Evolutionary conservation across 139 green algal species (phyloP).

Genomic region (Pleodorina starrii): DNA sequence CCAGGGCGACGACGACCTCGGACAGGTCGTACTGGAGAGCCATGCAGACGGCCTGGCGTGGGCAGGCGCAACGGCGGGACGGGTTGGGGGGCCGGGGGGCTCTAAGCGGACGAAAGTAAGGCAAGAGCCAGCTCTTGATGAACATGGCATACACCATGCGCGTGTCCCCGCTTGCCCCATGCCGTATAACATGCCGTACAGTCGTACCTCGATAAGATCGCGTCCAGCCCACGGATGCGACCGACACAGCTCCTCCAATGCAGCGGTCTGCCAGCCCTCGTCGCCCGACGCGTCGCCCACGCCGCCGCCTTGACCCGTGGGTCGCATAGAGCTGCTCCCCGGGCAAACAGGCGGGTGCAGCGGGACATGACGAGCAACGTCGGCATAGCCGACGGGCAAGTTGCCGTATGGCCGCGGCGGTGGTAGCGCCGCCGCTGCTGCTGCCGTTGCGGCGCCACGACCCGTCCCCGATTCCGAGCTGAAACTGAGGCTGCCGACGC

Average conservation of each 20-base stretch:
- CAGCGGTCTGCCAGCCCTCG: neutral
- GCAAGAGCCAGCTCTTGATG: neutral
- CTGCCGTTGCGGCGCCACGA: neutral
- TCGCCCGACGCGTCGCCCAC: neutral
- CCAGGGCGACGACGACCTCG: conserved; percentile 36
- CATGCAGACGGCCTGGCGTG: conserved; percentile 8
- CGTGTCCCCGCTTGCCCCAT: neutral
- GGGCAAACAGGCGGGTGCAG: neutral
- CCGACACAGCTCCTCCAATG: conserved; percentile 32
- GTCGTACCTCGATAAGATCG: conserved; percentile 21
- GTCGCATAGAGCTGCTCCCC: neutral
- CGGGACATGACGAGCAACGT: neutral
- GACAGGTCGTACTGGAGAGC: conserved; percentile 26
- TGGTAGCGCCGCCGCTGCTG: neutral
- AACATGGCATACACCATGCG: neutral
- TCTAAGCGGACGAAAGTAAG: neutral
- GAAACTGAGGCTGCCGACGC: neutral
- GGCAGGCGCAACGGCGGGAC: neutral
- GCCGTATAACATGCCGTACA: neutral
- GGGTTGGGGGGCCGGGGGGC: neutral
- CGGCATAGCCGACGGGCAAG: neutral
- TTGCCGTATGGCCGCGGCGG: neutral
- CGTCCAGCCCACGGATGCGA: conserved; percentile 16
- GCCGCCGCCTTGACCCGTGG: neutral
- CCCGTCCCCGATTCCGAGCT: neutral